Base-by-base conservation (phyloP, 1,284 basidiomycete genomes). In the Chalciporus sp. region DNA sequence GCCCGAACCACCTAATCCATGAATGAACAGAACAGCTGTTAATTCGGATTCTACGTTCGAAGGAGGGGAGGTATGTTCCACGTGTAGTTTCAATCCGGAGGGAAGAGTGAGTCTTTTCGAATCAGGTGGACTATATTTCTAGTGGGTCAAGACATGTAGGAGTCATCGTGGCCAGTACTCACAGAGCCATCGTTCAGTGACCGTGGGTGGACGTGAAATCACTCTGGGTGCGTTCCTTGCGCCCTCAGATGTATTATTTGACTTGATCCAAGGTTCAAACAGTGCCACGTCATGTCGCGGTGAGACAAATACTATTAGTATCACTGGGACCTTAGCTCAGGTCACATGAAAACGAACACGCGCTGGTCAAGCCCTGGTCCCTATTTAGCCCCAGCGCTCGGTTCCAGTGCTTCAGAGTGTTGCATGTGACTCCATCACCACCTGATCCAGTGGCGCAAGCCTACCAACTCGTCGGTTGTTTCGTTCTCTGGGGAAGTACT, bases 11-110 rank as follows among this genome's bases (percentile, higher is more conserved):
- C 47, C 44, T 46, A 49, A 43, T 44, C 41, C 33, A 40, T 49
- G 59, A 27, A 58, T 61, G 48, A 49, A 52, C 19, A 52, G 8
- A 19, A 61, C 47, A 7, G 51, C 40, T 11, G 47, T 46, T 6
- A 31, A 26, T 16, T 42, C 27, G 16, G 42, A 27, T 29, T 37
- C 49, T 20, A 28, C 17, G 4, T 33, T 42, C 7, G 17, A 10
- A 11, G 42, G 47, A 23, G 51, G 37, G 3, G 26, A 47, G 20
- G 41, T 35, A 29, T 35, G 17, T 4, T 53, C 46, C n/a, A 52
- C 54, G 17, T 55, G 53, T 29, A 37, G 26, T 19, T 45, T 42
- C 35, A 52, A 23, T 27, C 42, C 50, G 3, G 42, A 59, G 10
- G 48, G 33, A 43, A 44, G 61, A 19, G 12, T 26, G 29, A 49